A percentile compares a stretch with the other conserved stretches of the same genome.
These are phyloP conservation scores for Cystobasidiaceae sp. DNA, from an alignment of 1,284 basidiomycete species.

Conservation along the genomic window DNA sequence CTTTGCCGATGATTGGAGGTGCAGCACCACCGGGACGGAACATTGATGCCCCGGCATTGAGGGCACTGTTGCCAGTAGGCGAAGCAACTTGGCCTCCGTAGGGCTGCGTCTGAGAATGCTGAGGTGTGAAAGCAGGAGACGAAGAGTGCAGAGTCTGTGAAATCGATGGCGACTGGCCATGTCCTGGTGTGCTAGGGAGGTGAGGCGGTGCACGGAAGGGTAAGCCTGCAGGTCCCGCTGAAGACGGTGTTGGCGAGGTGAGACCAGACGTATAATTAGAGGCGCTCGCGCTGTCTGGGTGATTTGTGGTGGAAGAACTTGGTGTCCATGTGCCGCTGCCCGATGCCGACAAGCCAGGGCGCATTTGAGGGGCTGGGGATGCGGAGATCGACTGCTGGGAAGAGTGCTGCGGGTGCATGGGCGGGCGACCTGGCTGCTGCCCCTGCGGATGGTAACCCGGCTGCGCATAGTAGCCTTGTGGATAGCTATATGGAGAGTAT, in stretches of 20 bases:
- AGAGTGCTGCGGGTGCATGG: slow-evolving; percentile 18
- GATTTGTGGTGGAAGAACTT: not conserved
- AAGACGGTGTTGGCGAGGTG: slow-evolving; percentile 14
- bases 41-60: slow-evolving; percentile 22
- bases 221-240: slow-evolving; percentile 24
- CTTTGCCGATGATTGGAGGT: slow-evolving; percentile 30
- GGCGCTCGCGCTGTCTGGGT: slow-evolving; percentile 13
- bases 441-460: not conserved
- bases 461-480: slow-evolving; percentile 3
- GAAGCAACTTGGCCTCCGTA: slow-evolving; percentile 9
- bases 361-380: slow-evolving; percentile 25
- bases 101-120: slow-evolving; percentile 24
- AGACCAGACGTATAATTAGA: slow-evolving; percentile 18
- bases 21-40: slow-evolving; percentile 33
- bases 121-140: slow-evolving; percentile 35
- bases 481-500: too few species aligned
- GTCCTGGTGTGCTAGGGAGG: slow-evolving; percentile 33
- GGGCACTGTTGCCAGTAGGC: slow-evolving; percentile 26
- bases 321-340: slow-evolving; percentile 21
- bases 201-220: slow-evolving; percentile 31
- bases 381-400: slow-evolving; percentile 22
- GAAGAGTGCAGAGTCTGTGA: slow-evolving; percentile 31
- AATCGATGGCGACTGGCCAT: slow-evolving; percentile 29
- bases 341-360: slow-evolving; percentile 12
- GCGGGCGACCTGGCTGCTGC: slow-evolving; percentile 16